Percentiles rank a stretch among this genome's conserved stretches.
These are phyloP conservation scores for Viola odorata DNA, from an alignment of 345 rosid genomes.

Conservation along the genomic window DNA sequence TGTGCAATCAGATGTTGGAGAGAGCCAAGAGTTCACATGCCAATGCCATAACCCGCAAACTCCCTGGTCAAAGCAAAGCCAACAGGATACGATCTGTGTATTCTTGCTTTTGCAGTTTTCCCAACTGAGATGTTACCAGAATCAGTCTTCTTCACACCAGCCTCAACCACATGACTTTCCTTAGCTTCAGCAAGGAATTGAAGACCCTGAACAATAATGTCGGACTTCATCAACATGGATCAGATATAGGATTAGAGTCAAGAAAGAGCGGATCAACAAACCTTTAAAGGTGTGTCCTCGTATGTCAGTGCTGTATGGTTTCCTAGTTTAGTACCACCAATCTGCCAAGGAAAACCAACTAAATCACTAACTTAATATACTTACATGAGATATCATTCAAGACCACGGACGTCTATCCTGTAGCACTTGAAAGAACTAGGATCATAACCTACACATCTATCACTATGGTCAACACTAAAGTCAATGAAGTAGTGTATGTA, in stretches of 20 bases:
- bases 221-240: neutral
- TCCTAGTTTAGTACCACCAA: slow-evolving; percentile 41
- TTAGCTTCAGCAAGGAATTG: slow-evolving; percentile 55
- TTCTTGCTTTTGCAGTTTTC: slow-evolving; percentile 37
- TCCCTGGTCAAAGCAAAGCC: slow-evolving; percentile 59
- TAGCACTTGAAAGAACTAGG: neutral
- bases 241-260: neutral
- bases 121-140: slow-evolving; percentile 19
- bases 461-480: neutral
- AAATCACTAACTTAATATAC: neutral
- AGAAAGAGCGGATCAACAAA: slow-evolving; percentile 2
- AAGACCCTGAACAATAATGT: slow-evolving; percentile 58
- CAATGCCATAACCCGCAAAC: slow-evolving; percentile 10
- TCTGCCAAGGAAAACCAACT: slow-evolving; percentile 28
- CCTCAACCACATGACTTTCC: slow-evolving; percentile 22
- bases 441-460: neutral
- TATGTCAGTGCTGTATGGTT: slow-evolving; percentile 37
- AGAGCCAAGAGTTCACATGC: no score
- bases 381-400: neutral
- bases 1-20: no score
- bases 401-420: neutral
- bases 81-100: slow-evolving; percentile 61
- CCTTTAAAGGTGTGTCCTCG: slow-evolving; percentile 50
- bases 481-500: neutral
- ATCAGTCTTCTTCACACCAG: slow-evolving; percentile 22